Evolutionary conservation across 768 basidiomycete species (phyloP).

Genomic region (Pluteus cervinus): DNA sequence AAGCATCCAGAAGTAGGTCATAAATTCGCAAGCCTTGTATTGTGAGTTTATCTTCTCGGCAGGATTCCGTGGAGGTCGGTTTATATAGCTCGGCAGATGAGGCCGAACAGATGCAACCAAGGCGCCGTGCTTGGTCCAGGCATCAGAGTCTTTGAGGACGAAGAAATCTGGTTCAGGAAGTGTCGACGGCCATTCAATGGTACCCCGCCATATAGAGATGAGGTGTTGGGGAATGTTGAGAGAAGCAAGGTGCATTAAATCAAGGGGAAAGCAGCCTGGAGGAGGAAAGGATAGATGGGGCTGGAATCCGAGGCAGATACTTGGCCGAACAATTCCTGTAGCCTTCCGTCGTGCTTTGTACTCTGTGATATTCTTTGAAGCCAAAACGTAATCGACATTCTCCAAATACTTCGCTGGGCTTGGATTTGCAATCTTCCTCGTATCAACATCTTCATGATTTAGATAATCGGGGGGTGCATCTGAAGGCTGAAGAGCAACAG

Average conservation of each 20-base stretch:
- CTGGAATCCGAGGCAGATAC: slow-evolving; percentile 3
- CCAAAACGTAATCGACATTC: no score
- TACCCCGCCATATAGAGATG: background rate
- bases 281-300: background rate
- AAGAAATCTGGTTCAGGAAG: slow-evolving; percentile 1
- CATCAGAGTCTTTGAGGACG: background rate
- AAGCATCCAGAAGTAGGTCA: slow-evolving; percentile 19
- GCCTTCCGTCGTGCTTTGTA: background rate
- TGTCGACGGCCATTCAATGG: no score
- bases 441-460: slow-evolving; percentile 3
- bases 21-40: slow-evolving; percentile 24
- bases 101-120: slow-evolving; percentile 6
- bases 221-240: slow-evolving; percentile 2
- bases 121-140: slow-evolving; percentile 6
- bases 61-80: slow-evolving; percentile 22
- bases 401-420: slow-evolving; percentile 2
- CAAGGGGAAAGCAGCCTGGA: background rate
- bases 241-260: background rate
- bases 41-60: slow-evolving; percentile 23
- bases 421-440: slow-evolving; percentile 1
- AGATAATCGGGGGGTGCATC: no score
- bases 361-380: background rate
- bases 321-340: slow-evolving; percentile 1
- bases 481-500: background rate
- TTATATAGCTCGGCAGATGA: slow-evolving; percentile 15